Evolutionary conservation across 768 basidiomycete genomes (phyloP), one percentile per base, ranked within the genome.

Genomic region (Sarcodon aspratus): DNA sequence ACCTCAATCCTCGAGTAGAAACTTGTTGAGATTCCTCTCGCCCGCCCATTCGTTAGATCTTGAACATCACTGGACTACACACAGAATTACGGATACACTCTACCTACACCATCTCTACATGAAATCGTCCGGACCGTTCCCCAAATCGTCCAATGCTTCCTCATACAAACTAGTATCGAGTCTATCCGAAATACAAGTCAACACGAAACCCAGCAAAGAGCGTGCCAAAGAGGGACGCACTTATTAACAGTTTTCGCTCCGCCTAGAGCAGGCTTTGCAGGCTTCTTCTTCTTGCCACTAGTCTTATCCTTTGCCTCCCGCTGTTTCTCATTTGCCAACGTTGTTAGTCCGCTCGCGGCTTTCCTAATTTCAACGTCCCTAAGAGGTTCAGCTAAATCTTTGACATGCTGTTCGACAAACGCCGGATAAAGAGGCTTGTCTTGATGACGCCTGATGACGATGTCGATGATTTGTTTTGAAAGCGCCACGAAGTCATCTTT

Each of bases 291-390:
- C 78, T 94, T 96, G 32, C 91, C 90, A 51, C 79, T 82, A 2
- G 80, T 73, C 63, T 85, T 89, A 34, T 93, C 90, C 54, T 84
- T 76, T 57, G 85, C 81, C 61, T 90, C 90, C 66, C 80, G 88
- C 68, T 94, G 89, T 69, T 98, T 99, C 70, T 94, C 91, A 59
- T 95, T 97, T 45, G 92, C 86, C 6, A 98, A 72, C 3, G 87
- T 83, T 12, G 88, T 90, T 48, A 99, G 69, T 3, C 72, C 80
- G 45, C 80, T 85, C 0, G 91, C 88, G 0, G 79, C 88, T 62
- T 97, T 97, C 52, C 93, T 78, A 27, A 92, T 82, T 57, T 99
- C 95, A 46, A 92, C 80, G 52, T 97, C 92, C 58, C 82, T 86
- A 48, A 98, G 73, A 6, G 90, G 79, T 50, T 70, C 66, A 0